phyloP scores from a whole-genome alignment of 768 basidiomycete species.

The Boletus speciosus region DNA sequence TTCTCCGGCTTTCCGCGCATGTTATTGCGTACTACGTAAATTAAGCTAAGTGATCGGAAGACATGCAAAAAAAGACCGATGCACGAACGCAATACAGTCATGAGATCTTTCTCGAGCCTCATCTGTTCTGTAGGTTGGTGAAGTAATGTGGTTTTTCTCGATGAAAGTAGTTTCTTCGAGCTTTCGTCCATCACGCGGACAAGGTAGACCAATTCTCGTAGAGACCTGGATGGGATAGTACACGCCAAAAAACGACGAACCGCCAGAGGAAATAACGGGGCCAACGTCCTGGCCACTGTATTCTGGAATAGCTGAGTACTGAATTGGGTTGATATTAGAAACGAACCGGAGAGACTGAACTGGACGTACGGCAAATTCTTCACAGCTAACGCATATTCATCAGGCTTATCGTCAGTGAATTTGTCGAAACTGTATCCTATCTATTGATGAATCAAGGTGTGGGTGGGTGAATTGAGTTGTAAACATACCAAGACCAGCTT shows the following conservation, averaged over 20 bases:
- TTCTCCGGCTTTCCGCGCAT: not conserved
- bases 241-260: conserved; percentile 1
- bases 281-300: not conserved
- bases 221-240: not conserved
- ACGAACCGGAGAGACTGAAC: not conserved
- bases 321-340: not conserved
- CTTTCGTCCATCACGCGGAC: not conserved
- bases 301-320: conserved; percentile 1
- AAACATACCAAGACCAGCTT: conserved; percentile 1
- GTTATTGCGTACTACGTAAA: not conserved
- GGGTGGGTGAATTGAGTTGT: not conserved
- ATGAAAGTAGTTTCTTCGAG: conserved; percentile 1
- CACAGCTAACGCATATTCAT: conserved; percentile 1
- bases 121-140: not conserved
- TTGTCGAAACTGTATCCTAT: conserved; percentile 4
- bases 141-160: not conserved
- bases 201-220: not conserved
- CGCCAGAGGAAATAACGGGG: not conserved
- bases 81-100: conserved; percentile 1
- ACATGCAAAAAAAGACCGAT: not conserved
- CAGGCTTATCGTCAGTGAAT: conserved; percentile 1
- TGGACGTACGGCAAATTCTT: not conserved
- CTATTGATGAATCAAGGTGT: not conserved
- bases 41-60: not conserved
- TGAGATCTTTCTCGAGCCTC: not conserved